These are phyloP conservation scores for Talaromyces amestolkiae DNA, from an alignment of 2,329 filamentous ascomycete genomes.

Conservation along the genomic window DNA sequence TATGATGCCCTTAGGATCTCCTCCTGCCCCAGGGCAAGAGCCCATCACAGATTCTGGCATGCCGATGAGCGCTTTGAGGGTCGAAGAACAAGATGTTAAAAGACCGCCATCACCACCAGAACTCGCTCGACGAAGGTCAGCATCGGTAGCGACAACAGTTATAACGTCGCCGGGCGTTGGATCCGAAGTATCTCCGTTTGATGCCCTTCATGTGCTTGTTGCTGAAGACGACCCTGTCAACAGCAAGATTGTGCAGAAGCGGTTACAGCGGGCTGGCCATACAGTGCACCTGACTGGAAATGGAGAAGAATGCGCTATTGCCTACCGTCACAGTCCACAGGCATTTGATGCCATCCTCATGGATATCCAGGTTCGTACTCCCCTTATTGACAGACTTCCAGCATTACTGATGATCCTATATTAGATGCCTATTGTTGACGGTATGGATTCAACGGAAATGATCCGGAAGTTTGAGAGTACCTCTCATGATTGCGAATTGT, in stretches of 20 bases:
- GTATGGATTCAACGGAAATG: constrained; percentile 76
- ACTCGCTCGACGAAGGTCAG: constrained; percentile 6
- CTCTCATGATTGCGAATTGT: constrained; percentile 53
- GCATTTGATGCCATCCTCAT: constrained; percentile 79
- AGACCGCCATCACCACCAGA: constrained; percentile 12
- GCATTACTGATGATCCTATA: neutral
- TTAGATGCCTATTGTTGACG: constrained; percentile 91
- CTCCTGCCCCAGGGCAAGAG: constrained; percentile 28
- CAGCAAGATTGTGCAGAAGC: constrained; percentile 74
- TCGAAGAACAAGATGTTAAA: constrained; percentile 27
- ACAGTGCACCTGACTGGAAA: constrained; percentile 71
- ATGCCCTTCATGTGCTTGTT: constrained; percentile 58
- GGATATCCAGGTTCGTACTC: constrained; percentile 73
- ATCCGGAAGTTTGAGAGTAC: constrained; percentile 70
- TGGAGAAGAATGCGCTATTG: constrained; percentile 75
- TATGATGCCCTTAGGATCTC: constrained; percentile 22
- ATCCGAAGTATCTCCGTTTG: neutral
- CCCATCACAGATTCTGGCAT: constrained; percentile 36
- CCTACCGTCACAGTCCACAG: constrained; percentile 62
- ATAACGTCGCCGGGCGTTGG: neutral
- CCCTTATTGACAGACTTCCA: neutral
- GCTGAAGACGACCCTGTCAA: constrained; percentile 90
- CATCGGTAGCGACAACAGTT: constrained; percentile 3
- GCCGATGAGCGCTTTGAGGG: constrained; percentile 31
- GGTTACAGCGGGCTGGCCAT: constrained; percentile 74